Percentiles rank a stretch among this genome's conserved stretches.
Conservation (phyloP, 192 early-diverging fungal genomes). For the Allomyces macrogynus region DNA sequence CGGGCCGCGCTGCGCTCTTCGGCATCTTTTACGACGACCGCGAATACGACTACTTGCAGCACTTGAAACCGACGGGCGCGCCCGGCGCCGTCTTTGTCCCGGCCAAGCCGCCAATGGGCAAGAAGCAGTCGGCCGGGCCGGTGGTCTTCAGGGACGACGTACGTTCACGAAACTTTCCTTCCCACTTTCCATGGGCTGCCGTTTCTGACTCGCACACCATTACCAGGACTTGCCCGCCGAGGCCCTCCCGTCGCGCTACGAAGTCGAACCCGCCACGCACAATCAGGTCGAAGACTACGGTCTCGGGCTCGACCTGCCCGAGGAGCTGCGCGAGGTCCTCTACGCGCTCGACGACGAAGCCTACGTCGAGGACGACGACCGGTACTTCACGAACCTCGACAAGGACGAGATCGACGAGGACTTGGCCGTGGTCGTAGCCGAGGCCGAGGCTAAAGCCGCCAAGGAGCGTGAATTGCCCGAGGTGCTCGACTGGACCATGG, state of each 20-base stretch:
- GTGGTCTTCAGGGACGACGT: constrained; percentile 6
- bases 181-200: too few species aligned
- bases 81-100: constrained; percentile 60
- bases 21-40: constrained; percentile 81
- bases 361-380: constrained; percentile 62
- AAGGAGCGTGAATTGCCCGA: constrained; percentile 17
- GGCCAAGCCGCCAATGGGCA: constrained; percentile 32
- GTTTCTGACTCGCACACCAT: too few species aligned
- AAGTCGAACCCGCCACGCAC: constrained; percentile 15
- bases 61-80: constrained; percentile 62
- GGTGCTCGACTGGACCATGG: constrained; percentile 17
- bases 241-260: constrained; percentile 49
- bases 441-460: constrained; percentile 22
- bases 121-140: constrained; percentile 18
- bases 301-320: constrained; percentile 54
- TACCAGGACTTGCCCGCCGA: constrained; percentile 34
- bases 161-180: not conserved
- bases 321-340: constrained; percentile 62
- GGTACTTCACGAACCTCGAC: constrained; percentile 51
- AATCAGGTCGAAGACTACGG: not conserved
- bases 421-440: constrained; percentile 20
- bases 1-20: constrained; percentile 61
- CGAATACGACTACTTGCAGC: constrained; percentile 87
- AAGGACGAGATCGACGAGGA: constrained; percentile 39
- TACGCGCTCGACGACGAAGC: constrained; percentile 87